A percentile compares a stretch with the other conserved stretches of the same genome.
Evolutionary conservation across 2,329 filamentous ascomycete species (phyloP).

Genomic region (Didymosphaeria variabile): DNA sequence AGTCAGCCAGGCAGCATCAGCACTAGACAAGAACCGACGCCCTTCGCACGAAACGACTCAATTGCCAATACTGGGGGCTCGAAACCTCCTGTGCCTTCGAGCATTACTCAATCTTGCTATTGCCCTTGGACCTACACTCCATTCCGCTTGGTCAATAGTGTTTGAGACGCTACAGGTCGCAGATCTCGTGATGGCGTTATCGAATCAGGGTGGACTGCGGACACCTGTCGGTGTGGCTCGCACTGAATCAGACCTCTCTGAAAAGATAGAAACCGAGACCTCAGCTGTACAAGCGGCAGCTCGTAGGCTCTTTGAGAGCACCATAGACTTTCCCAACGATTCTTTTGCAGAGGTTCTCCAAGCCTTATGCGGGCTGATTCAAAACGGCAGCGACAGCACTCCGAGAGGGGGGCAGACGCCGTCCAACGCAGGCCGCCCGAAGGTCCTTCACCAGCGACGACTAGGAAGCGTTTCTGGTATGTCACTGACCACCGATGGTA

Average conservation of each 20-base stretch:
- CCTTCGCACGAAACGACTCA: constrained; percentile 60
- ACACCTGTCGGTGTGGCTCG: constrained; percentile 27
- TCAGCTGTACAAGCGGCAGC: constrained; percentile 89
- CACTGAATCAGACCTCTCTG: constrained; percentile 36
- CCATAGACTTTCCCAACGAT: constrained; percentile 84
- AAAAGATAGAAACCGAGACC: constrained; percentile 75
- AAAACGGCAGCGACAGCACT: constrained; percentile 30
- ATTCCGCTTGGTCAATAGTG: constrained; percentile 87
- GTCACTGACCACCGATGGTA: constrained; percentile 50
- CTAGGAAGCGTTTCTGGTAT: constrained; percentile 56
- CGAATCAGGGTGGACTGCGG: constrained; percentile 36
- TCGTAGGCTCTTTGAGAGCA: constrained; percentile 87
- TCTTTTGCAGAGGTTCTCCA: constrained; percentile 80
- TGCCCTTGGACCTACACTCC: constrained; percentile 86
- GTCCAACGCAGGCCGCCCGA: constrained; percentile 31
- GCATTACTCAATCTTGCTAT: constrained; percentile 96
- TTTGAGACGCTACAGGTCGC: constrained; percentile 93
- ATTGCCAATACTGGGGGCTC: constrained; percentile 73
- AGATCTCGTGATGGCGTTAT: constrained; percentile 77
- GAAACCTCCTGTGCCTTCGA: constrained; percentile 88
- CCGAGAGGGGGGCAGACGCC: constrained; percentile 37
- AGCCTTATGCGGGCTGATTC: constrained; percentile 77
- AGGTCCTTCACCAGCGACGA: constrained; percentile 48
- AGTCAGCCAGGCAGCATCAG: constrained; percentile 65
- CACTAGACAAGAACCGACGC: constrained; percentile 68